Evolutionary conservation across 2,329 filamentous ascomycete genomes (phyloP), one percentile per base, ranked within the genome.

Genomic region (Alternaria sp.): DNA sequence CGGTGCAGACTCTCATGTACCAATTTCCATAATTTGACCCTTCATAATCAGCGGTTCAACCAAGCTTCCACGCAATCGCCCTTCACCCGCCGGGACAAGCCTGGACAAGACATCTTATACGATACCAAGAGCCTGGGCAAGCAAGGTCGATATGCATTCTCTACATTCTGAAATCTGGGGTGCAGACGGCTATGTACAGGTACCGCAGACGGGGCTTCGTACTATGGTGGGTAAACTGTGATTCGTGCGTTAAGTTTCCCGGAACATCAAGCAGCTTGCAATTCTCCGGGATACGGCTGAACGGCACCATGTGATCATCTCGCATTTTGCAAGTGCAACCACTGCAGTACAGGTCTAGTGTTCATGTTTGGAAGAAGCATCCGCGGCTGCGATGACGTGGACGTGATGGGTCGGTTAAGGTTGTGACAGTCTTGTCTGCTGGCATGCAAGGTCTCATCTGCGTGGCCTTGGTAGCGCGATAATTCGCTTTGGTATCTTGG

Each of bases 41-140:
- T 52, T 57, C 53, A 54, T 52, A 59, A 49, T 48, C 57, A 53
- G 53, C 57, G 50, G 58, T 55, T 60, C 48, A 51, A 63, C 34
- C 57, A 70, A 64, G 63, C 64, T 66, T 50, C 62, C 58, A 38
- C 58, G 55, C 43, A 41, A 40, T 30, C 22, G 7, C 48, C 54
- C 36, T 71, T 72, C 65, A 69, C 44, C 70, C 70, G 60, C 53
- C 70, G 70, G 70, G 69, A 72, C 68, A 71, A 71, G 68, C 45
- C 66, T 67, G 55, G 45, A 67, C 54, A 65, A 70, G 64, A 68
- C 57, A 28, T 60, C 68, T 68, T 72, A 61, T 63, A 63, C 59
- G 49, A 28, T 61, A 64, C 63, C 60, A 69, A 69, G 64, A 64
- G 51, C 34, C 62, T 69, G 43, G 65, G 65, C 66, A 49, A 41